Evolutionary conservation across 768 basidiomycete species (phyloP).

Genomic region (Tricholoma sp.): DNA sequence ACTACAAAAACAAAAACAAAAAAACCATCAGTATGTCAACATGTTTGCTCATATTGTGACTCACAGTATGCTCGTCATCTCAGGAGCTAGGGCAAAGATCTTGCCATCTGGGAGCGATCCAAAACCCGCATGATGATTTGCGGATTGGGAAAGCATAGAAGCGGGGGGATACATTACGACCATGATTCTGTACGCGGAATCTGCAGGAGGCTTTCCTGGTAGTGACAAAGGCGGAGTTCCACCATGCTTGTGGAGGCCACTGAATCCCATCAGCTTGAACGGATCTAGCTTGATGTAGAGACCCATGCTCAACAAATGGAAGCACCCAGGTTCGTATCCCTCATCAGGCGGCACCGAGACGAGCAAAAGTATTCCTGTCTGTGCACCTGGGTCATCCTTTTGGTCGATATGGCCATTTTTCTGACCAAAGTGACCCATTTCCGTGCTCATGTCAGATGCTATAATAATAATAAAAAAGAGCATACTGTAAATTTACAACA

Average conservation of each 20-base stretch:
- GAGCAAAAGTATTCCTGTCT: slow-evolving; percentile 5
- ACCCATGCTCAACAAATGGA: slow-evolving; percentile 12
- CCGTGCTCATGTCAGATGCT: not conserved
- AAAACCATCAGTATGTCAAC: not conserved
- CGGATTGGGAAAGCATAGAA: slow-evolving; percentile 8
- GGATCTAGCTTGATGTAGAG: slow-evolving; percentile 5
- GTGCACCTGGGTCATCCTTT: slow-evolving; percentile 5
- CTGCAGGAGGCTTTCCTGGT: not conserved
- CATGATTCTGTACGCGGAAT: slow-evolving; percentile 6
- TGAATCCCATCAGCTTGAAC: slow-evolving; percentile 3
- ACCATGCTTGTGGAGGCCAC: slow-evolving; percentile 11
- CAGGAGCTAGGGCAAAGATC: slow-evolving; percentile 2
- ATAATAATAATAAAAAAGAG: not conserved
- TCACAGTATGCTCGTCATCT: slow-evolving; percentile 6
- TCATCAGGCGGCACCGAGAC: slow-evolving; percentile 1
- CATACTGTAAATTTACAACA: not conserved
- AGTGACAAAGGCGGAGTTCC: slow-evolving; percentile 10
- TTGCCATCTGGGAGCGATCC: not conserved
- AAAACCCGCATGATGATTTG: not conserved
- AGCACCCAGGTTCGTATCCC: slow-evolving; percentile 10
- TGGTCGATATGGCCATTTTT: slow-evolving; percentile 6
- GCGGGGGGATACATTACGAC: slow-evolving; percentile 9
- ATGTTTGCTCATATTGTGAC: not conserved
- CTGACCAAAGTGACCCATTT: slow-evolving; percentile 10
- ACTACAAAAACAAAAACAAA: not conserved